Percentiles rank a stretch among this genome's conserved stretches.
phyloP scores from a whole-genome alignment of 768 basidiomycete genomes.

The Gyrodon lividus region DNA sequence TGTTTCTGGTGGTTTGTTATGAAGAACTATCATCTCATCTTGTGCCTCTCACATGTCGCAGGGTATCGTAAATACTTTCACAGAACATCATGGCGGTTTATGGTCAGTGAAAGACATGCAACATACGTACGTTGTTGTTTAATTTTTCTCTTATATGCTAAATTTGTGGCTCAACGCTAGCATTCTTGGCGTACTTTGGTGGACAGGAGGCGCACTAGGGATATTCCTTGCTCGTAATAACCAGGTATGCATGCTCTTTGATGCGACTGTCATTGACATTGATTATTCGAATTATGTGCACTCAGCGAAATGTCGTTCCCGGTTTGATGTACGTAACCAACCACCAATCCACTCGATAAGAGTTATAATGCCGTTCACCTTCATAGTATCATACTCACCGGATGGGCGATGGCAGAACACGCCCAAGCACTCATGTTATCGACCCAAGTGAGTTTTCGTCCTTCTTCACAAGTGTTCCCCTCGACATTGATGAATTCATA shows the following conservation, averaged over 20 bases:
- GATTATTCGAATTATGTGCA: not conserved
- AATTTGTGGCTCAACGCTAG: slow-evolving; percentile 33
- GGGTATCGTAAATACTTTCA: slow-evolving; percentile 81
- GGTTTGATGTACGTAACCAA: slow-evolving; percentile 63
- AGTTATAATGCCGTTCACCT: not conserved
- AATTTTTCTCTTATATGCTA: not conserved
- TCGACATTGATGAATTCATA: slow-evolving; percentile 24
- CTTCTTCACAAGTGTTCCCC: not conserved
- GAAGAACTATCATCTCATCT: not conserved
- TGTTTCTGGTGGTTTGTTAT: slow-evolving; percentile 18
- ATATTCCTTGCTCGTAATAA: slow-evolving; percentile 79
- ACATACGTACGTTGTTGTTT: slow-evolving; percentile 65
- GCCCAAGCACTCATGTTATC: slow-evolving; percentile 82
- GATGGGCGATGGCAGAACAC: slow-evolving; percentile 93
- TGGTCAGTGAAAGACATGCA: slow-evolving; percentile 97
- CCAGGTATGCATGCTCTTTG: slow-evolving; percentile 44
- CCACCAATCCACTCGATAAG: not conserved
- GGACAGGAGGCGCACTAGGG: slow-evolving; percentile 88
- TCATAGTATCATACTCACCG: slow-evolving; percentile 79
- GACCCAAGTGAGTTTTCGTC: slow-evolving; percentile 53
- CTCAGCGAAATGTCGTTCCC: slow-evolving; percentile 76
- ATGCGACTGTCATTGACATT: not conserved
- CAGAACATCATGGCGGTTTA: slow-evolving; percentile 75
- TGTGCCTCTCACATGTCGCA: not conserved
- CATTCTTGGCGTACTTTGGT: slow-evolving; percentile 61